Evolutionary conservation across 2,329 filamentous ascomycete species (phyloP), one percentile per base, ranked within the genome.

Genomic region (Colletotrichum sp.): DNA sequence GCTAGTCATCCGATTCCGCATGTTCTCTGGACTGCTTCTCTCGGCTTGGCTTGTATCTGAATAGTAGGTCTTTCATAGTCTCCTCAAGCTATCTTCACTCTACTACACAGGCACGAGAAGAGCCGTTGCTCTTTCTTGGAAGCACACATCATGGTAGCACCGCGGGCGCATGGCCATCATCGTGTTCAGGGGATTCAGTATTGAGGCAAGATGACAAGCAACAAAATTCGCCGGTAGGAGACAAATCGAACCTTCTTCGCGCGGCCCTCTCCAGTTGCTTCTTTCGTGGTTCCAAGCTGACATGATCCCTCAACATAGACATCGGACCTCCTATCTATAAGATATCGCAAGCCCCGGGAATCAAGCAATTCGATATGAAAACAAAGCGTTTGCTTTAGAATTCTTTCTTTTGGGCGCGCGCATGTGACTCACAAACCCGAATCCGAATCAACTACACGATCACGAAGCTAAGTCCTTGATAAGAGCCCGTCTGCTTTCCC

Each of bases 371-470:
- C 9, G 9, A 49, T 49, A n/a, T 49, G 5, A 6, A 49, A 52
- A 13, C n/a, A 22, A 12, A 52, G 11, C 44, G 2, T n/a, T 22
- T 13, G n/a, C 44, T 3, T 7, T 8, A 49, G 2, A 6, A 11
- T 44, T 3, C 5, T n/a, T 0, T 44, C 39, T 2, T 11, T 1
- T 11, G 2, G 44, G 44, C 9, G 44, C n/a, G 0, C 22, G n/a
- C n/a, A 22, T 13, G 19, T 0, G 44, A 52, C n/a, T 52, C 3
- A 22, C 44, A 13, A 22, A 13, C 12, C 44, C 44, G 9, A 13
- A 22, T 22, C n/a, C n/a, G 11, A 52, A 52, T 22, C 44, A 52
- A 52, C 44, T 52, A 22, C 44, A 52, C 2, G 44, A 22, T 22
- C 44, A 49, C 44, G 44, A 49, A n/a, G 19, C 39, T n/a, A n/a